Percentiles rank a stretch among this genome's conserved stretches.
These are phyloP conservation scores for Coleophoma eucalyptorum DNA, from an alignment of 2,329 filamentous ascomycete species.

Conservation along the genomic window DNA sequence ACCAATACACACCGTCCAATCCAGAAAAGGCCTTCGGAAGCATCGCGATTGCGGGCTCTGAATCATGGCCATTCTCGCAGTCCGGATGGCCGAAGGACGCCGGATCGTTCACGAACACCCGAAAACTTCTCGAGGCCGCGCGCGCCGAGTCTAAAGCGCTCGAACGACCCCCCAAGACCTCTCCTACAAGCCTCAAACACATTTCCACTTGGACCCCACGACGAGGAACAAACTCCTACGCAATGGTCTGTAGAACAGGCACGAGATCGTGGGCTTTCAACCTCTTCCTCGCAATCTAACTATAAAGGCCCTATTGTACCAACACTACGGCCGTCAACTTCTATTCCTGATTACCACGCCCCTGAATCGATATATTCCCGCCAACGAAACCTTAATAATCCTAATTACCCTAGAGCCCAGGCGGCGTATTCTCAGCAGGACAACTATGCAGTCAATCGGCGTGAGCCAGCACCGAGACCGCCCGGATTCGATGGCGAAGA, in stretches of 20 bases:
- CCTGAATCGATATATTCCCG: conserved; percentile 22
- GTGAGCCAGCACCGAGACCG: conserved; percentile 21
- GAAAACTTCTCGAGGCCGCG: conserved; percentile 27
- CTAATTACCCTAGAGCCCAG: conserved; percentile 13
- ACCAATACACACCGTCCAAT: conserved; percentile 13
- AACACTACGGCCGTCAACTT: conserved; percentile 22
- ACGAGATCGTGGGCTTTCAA: conserved; percentile 23
- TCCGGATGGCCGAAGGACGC: conserved; percentile 15
- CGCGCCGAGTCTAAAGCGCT: conserved; percentile 18
- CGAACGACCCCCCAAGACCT: conserved; percentile 22
- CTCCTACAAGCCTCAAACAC: conserved; percentile 13
- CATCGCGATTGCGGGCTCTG: conserved; percentile 24
- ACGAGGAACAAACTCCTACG: conserved; percentile 14
- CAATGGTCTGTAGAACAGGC: conserved; percentile 8
- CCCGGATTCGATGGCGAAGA: conserved; percentile 28
- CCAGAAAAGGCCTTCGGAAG: conserved; percentile 25
- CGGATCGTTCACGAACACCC: conserved; percentile 12
- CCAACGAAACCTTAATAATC: conserved; percentile 23
- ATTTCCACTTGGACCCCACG: conserved; percentile 16
- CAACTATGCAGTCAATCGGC: conserved; percentile 18
- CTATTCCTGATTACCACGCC: conserved; percentile 27
- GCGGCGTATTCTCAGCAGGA: conserved; percentile 18
- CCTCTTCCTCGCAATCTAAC: conserved; percentile 22
- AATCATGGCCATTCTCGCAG: conserved; percentile 23
- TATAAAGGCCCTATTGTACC: conserved; percentile 6